phyloP scores from a whole-genome alignment of 208 protist species.

The Ichthyophonus hoferi region DNA sequence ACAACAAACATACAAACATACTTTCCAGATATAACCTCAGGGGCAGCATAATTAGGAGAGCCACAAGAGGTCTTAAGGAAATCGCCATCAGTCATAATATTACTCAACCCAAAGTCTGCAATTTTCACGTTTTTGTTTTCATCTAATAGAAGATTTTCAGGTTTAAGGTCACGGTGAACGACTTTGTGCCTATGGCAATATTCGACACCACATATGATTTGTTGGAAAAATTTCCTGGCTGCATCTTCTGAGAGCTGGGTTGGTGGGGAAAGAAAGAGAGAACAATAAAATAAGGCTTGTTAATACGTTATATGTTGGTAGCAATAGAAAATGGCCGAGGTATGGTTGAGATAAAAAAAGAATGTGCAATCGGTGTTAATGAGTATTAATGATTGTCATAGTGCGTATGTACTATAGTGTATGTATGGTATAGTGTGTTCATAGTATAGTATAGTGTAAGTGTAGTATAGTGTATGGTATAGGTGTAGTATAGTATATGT shows the following conservation, averaged over 20 bases:
- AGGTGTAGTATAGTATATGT: too few relatives aligned
- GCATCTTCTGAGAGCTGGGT: constrained; percentile 76
- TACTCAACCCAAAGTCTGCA: constrained; percentile 80
- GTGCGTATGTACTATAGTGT: too few relatives aligned
- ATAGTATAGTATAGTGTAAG: too few relatives aligned
- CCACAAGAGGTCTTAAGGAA: constrained; percentile 79
- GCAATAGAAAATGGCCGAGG: too few relatives aligned
- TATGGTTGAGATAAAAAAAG: too few relatives aligned
- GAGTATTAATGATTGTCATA: too few relatives aligned
- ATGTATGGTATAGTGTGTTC: too few relatives aligned
- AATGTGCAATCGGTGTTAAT: too few relatives aligned
- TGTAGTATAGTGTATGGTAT: constrained; percentile 17
- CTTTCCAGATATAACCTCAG: constrained; percentile 65
- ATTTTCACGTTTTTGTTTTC: constrained; percentile 73
- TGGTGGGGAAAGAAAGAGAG: too few relatives aligned
- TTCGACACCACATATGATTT: constrained; percentile 91
- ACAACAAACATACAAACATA: too few relatives aligned
- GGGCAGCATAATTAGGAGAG: constrained; percentile 88
- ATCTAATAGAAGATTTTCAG: constrained; percentile 59
- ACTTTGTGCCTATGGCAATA: constrained; percentile 88
- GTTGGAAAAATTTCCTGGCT: constrained; percentile 86
- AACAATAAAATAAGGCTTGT: too few relatives aligned
- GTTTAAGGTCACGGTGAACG: constrained; percentile 56
- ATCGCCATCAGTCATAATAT: constrained; percentile 47
- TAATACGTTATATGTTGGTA: too few relatives aligned